phyloP scores from a whole-genome alignment of 441 rosid species.

The Euphorbia corollata region DNA sequence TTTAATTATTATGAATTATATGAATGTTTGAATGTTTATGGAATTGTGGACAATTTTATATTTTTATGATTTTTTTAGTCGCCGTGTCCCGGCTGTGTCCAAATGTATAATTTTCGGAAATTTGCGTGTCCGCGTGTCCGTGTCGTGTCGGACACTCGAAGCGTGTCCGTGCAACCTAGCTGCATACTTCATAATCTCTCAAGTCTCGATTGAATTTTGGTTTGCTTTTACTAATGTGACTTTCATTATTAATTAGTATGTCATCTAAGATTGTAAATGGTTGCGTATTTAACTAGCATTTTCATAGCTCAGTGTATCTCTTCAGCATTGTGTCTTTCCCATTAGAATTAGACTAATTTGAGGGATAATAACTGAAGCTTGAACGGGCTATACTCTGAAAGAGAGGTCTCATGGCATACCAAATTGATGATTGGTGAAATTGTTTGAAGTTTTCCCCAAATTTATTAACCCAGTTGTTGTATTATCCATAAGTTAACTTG shows the following conservation, averaged over 20 bases:
- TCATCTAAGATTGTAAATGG: not conserved
- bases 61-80: too few species aligned
- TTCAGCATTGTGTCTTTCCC: not conserved
- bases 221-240: not conserved
- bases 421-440: not conserved
- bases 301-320: not conserved
- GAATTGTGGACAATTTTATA: too few species aligned
- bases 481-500: not conserved
- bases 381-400: not conserved
- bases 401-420: not conserved
- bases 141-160: too few species aligned
- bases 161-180: too few species aligned
- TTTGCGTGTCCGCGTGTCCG: too few species aligned
- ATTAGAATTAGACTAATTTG: not conserved
- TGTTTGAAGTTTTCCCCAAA: not conserved
- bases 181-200: too few species aligned
- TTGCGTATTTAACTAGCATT: too few species aligned
- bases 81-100: too few species aligned
- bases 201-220: not conserved
- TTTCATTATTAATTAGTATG: not conserved
- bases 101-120: too few species aligned
- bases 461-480: not conserved
- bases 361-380: not conserved
- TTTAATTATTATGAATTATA: too few species aligned
- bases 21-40: too few species aligned